These are phyloP conservation scores for Podospora tetraspora DNA, from an alignment of 495 filamentous ascomycete genomes.

Conservation along the genomic window DNA sequence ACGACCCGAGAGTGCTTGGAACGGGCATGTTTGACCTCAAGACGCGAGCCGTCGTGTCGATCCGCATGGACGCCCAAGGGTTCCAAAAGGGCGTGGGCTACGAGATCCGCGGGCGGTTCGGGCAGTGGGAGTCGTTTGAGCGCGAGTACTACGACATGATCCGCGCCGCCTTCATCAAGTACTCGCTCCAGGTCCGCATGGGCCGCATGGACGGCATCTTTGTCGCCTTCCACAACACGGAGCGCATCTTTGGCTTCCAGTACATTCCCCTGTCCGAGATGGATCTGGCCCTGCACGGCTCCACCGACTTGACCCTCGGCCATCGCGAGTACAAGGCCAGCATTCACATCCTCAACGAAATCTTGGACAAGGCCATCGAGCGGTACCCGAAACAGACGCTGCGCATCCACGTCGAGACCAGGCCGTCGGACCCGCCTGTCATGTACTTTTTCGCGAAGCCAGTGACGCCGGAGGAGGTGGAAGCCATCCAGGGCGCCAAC, in stretches of 20 bases:
- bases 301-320: slow-evolving; percentile 59
- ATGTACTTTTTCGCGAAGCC: slow-evolving; percentile 93
- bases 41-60: slow-evolving; percentile 82
- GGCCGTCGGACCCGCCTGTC: slow-evolving; percentile 51
- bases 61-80: slow-evolving; percentile 74
- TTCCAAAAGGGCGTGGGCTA: slow-evolving; percentile 78
- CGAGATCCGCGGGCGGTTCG: slow-evolving; percentile 69
- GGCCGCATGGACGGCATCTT: slow-evolving; percentile 99
- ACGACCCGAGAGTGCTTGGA: slow-evolving; percentile 80
- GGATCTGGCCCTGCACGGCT: slow-evolving; percentile 78
- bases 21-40: slow-evolving; percentile 97
- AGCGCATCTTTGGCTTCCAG: slow-evolving; percentile 96
- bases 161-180: slow-evolving; percentile 88
- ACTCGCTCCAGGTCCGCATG: slow-evolving; percentile 91
- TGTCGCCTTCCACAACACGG: slow-evolving; percentile 93
- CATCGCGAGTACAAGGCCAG: slow-evolving; percentile 82
- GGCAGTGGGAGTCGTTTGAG: slow-evolving; percentile 84
- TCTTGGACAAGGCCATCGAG: slow-evolving; percentile 65
- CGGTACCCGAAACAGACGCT: slow-evolving; percentile 71
- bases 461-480: slow-evolving; percentile 63
- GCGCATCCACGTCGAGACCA: slow-evolving; percentile 81
- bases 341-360: slow-evolving; percentile 67
- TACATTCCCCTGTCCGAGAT: slow-evolving; percentile 84
- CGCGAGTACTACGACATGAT: slow-evolving; percentile 98
- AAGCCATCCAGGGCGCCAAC: slow-evolving; percentile 64